phyloP scores from a whole-genome alignment of 768 basidiomycete species.

The Erythrobasidium yunnanense region DNA sequence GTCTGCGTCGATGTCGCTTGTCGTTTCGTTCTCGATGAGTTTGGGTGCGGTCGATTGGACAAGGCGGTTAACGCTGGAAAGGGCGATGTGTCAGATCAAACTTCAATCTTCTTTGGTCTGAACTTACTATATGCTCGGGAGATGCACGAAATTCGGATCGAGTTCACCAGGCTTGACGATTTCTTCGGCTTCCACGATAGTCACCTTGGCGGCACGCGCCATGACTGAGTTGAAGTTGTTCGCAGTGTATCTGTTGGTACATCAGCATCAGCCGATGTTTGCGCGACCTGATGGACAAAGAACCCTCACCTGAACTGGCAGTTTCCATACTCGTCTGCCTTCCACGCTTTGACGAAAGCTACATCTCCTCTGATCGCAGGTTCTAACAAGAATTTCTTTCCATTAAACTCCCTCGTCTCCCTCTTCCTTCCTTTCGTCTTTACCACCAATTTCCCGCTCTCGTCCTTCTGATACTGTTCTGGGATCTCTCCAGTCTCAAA shows the following conservation, averaged over 20 bases:
- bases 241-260: constrained; percentile 57
- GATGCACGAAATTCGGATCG: constrained; percentile 63
- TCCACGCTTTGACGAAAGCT: constrained; percentile 81
- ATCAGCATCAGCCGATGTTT: no score
- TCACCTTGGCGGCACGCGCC: constrained; percentile 78
- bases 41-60: constrained; percentile 67
- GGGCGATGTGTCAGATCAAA: no score
- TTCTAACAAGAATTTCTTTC: constrained; percentile 69
- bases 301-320: constrained; percentile 82
- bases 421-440: constrained; percentile 63
- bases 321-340: constrained; percentile 82
- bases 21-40: constrained; percentile 60
- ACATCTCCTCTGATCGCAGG: constrained; percentile 48
- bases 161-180: constrained; percentile 74
- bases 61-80: constrained; percentile 63
- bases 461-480: constrained; percentile 62
- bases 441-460: constrained; percentile 58
- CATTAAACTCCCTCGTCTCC: constrained; percentile 64
- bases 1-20: constrained; percentile 32
- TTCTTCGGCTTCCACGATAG: constrained; percentile 85
- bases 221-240: constrained; percentile 79
- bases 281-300: no score
- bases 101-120: no score
- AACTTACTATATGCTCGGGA: constrained; percentile 37
- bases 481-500: constrained; percentile 70